Base-by-base conservation (phyloP, 169 alveolate genomes). In the Cryptosporidium ryanae region DNA sequence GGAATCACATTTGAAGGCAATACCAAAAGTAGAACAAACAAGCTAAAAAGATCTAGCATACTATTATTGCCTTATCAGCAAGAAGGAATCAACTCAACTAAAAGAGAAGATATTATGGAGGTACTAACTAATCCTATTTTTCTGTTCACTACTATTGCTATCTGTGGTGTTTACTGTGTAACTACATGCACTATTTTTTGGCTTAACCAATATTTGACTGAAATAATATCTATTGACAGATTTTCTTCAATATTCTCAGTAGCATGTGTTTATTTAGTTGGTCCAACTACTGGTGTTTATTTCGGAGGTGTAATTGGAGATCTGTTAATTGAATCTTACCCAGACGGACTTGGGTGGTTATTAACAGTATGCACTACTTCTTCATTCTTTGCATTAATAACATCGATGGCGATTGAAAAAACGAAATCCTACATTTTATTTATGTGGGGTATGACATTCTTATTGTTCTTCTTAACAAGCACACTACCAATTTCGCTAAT, bases 211-310 rank as follows among this genome's bases (percentile, higher is more conserved):
- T 76, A 76, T n/a, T 61, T 76, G 31, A 61, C 23, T 23, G 76
- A 76, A 38, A 48, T 76, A 3, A 76, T 76, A 17, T 43, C 38
- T 46, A 55, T 76, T 2, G 87, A 76, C 32, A 54, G 61, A 38
- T 23, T 61, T 55, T 55, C 87, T n/a, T 55, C 87, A 13, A 55
- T 76, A 38, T 76, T 76, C 29, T 59, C 87, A 29, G 87, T 76
- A 13, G 68, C 71, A 59, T 76, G 70, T 59, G 43, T 76, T n/a
- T 76, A 59, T n/a, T 70, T 76, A 13, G 21, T 46, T 23, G 87
- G 87, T 21, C 87, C 87, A 32, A 76, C 87, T 32, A n/a, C 63
- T 7, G 87, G 87, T 18, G 87, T 76, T 34, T 76, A 76, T 34
- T 27, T 44, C 15, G 87, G 87, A 25, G 87, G 87, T 2, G 63